Conservation (phyloP, 2,329 filamentous ascomycete genomes). For the Mollisia scopiformis region DNA sequence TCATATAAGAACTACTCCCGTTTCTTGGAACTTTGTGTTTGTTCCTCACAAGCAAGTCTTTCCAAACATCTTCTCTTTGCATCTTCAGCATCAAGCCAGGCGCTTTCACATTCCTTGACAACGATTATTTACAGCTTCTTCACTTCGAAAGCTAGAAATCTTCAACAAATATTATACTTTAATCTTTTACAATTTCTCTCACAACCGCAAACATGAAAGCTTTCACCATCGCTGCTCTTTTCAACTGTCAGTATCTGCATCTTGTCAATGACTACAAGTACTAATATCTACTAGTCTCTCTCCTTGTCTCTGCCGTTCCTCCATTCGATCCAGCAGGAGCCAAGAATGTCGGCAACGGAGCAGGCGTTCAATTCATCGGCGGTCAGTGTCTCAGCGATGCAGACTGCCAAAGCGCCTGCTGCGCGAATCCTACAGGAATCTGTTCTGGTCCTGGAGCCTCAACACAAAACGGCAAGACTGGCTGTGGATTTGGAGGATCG, state of each 20-base stretch:
- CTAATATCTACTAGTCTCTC: slow-evolving; percentile 10
- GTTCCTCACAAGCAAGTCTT: background rate
- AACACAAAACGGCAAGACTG: slow-evolving; percentile 40
- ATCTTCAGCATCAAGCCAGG: background rate
- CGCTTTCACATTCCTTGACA: background rate
- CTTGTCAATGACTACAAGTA: background rate
- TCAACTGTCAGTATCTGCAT: slow-evolving; percentile 5
- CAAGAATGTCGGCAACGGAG: slow-evolving; percentile 27
- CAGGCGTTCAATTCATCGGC: slow-evolving; percentile 25
- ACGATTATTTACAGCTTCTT: background rate
- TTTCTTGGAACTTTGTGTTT: background rate
- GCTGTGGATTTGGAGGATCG: slow-evolving; percentile 29
- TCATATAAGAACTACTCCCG: background rate
- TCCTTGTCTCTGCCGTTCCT: slow-evolving; percentile 19
- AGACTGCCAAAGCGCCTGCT: slow-evolving; percentile 26
- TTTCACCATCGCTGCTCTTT: slow-evolving; percentile 7
- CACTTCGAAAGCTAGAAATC: background rate
- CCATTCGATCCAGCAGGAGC: slow-evolving; percentile 29
- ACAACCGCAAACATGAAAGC: slow-evolving; percentile 58
- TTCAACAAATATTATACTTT: background rate
- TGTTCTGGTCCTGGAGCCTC: slow-evolving; percentile 40
- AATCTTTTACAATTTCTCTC: background rate
- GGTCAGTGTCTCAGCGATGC: slow-evolving; percentile 25
- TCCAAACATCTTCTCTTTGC: background rate
- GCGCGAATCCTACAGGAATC: slow-evolving; percentile 29